Evolutionary conservation across 768 basidiomycete species (phyloP).

Genomic region (Xerocomus potaroensis): DNA sequence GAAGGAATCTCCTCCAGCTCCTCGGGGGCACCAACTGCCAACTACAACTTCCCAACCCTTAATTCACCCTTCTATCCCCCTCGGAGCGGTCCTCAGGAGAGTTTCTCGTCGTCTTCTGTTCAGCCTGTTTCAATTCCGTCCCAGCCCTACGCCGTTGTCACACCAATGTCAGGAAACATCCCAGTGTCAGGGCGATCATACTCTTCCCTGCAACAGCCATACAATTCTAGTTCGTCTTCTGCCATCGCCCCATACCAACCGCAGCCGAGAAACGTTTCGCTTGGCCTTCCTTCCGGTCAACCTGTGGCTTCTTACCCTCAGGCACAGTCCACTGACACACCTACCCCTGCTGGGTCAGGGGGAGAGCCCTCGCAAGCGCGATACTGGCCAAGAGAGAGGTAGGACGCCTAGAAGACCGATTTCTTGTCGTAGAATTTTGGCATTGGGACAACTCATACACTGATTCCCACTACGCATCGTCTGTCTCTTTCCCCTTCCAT

Average conservation of each 20-base stretch:
- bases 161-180: conserved; percentile 16
- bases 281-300: conserved; percentile 19
- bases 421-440: conserved; percentile 13
- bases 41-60: conserved; percentile 47
- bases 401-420: conserved; percentile 6
- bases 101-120: conserved; percentile 30
- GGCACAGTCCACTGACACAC: conserved; percentile 15
- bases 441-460: conserved; percentile 10
- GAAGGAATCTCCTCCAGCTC: conserved; percentile 22
- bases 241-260: conserved; percentile 19
- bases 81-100: conserved; percentile 31
- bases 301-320: conserved; percentile 26
- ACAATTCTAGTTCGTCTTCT: conserved; percentile 17
- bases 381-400: conserved; percentile 27
- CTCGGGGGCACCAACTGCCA: conserved; percentile 19
- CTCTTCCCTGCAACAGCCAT: conserved; percentile 26
- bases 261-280: conserved; percentile 21
- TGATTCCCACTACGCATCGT: conserved; percentile 2
- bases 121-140: conserved; percentile 28
- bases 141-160: conserved; percentile 27
- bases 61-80: conserved; percentile 54
- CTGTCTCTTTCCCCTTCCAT: conserved; percentile 1
- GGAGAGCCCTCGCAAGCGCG: conserved; percentile 23
- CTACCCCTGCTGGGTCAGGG: conserved; percentile 28
- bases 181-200: conserved; percentile 25